These are phyloP conservation scores for Annulohypoxylon moriforme DNA, from an alignment of 495 filamentous ascomycete species.

Conservation along the genomic window DNA sequence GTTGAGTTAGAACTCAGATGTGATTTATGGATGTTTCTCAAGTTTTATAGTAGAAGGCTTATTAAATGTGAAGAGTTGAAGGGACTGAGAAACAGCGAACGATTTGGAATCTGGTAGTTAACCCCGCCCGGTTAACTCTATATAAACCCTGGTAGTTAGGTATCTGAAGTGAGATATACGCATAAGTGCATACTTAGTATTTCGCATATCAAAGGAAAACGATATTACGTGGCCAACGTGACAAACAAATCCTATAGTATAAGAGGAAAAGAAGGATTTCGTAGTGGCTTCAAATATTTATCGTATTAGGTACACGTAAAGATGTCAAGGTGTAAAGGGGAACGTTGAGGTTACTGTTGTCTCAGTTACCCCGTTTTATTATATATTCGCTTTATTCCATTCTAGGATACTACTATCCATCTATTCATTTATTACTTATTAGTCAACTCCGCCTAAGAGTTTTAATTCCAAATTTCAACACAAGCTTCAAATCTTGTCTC, in stretches of 20 bases:
- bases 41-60: background rate
- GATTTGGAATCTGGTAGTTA: background rate
- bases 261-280: background rate
- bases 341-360: background rate
- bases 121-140: background rate
- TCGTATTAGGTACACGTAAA: too few species aligned
- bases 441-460: constrained; percentile 33
- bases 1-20: background rate
- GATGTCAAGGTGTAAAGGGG: background rate
- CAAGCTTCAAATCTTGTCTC: constrained; percentile 28
- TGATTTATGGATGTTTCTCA: background rate
- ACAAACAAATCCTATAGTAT: background rate
- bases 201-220: background rate
- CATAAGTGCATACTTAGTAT: background rate
- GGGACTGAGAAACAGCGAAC: background rate
- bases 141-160: background rate
- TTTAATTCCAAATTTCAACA: constrained; percentile 7
- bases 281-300: background rate
- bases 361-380: constrained; percentile 2
- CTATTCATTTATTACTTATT: background rate
- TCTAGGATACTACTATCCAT: background rate
- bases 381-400: constrained; percentile 12
- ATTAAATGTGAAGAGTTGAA: background rate
- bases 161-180: background rate
- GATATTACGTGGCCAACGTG: background rate